These are phyloP conservation scores for Fraxinus baroniana DNA, from an alignment of 305 asterid genomes.

Conservation along the genomic window DNA sequence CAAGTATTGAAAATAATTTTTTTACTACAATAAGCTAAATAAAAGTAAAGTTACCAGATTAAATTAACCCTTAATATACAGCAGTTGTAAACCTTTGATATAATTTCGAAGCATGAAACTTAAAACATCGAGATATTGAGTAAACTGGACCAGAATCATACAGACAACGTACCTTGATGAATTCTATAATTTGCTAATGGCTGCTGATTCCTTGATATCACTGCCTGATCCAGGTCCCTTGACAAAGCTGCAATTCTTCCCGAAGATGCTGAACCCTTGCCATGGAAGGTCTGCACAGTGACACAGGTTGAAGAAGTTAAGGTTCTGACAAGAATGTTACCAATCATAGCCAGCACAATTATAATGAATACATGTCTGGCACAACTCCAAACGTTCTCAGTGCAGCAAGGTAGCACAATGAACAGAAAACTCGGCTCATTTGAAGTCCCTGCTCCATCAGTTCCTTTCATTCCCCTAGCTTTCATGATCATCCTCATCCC, in stretches of 20 bases:
- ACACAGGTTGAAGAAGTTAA: constrained; percentile 73
- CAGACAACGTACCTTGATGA: not conserved
- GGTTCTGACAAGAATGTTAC: constrained; percentile 55
- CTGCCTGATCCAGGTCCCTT: constrained; percentile 36
- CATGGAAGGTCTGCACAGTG: constrained; percentile 59
- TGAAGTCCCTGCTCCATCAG: constrained; percentile 51
- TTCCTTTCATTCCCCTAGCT: constrained; percentile 58
- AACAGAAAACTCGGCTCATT: constrained; percentile 39
- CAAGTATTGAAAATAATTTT: not conserved
- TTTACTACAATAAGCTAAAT: not conserved
- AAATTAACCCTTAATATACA: not conserved
- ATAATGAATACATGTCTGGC: constrained; percentile 67
- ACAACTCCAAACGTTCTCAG: constrained; percentile 66
- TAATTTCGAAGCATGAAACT: not conserved
- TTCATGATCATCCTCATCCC: constrained; percentile 64
- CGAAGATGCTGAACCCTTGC: constrained; percentile 10
- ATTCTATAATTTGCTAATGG: not conserved
- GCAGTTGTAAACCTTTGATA: not conserved
- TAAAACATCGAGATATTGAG: not conserved
- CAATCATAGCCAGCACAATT: constrained; percentile 57
- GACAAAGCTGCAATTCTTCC: constrained; percentile 64
- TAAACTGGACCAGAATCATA: not conserved
- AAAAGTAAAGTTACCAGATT: not conserved
- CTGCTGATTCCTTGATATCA: constrained; percentile 24
- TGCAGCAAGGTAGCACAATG: constrained; percentile 55